Base-by-base conservation (phyloP, 495 filamentous ascomycete species). In the Podospora tetraspora region DNA sequence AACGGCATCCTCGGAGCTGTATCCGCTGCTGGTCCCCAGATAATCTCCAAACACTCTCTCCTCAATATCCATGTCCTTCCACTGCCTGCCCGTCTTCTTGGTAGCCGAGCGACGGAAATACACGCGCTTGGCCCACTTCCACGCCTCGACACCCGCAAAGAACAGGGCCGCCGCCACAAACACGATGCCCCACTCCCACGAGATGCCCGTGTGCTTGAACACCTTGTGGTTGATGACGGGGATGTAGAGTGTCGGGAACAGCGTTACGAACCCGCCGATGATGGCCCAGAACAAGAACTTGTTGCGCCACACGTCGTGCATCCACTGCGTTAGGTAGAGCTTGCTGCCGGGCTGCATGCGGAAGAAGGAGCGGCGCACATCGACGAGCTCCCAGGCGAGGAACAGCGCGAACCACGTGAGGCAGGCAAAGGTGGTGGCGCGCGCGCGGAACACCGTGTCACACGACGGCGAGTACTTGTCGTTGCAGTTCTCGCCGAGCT, bases 261-360 rank as follows among this genome's bases (percentile, higher is more conserved):
- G 84, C 64, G 87, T 85, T 11, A 90, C 66, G 66, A 90, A 89
- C 0, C 89, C 91, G 12, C 86, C 79, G 13, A 91, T 75, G 24
- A 93, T 86, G 29, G 89, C 84, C 86, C 85, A 92, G 82, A 93
- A 92, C 22, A 93, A 78, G 71, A 93, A 92, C 30, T 83, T 79
- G 77, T 93, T 93, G 13, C 82, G 78, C 84, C 89, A 92, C 32
- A 92, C 74, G 57, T 91, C 89, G 56, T 87, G 78, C 1, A 86
- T 84, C 68, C 85, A 84, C 61, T 76, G 77, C 10, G 77, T 79
- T 1, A 78, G 75, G 22, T 82, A 78, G 63, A 83, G 96, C 37
- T 96, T 73, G 52, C 60, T 63, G 22, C 68, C 84, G 4, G 87
- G 86, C 62, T 90, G 85, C 67, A 92, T 83, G 61, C 85, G 83